These are phyloP conservation scores for Phaffia tasmanica DNA, from an alignment of 768 basidiomycete species.

Conservation along the genomic window DNA sequence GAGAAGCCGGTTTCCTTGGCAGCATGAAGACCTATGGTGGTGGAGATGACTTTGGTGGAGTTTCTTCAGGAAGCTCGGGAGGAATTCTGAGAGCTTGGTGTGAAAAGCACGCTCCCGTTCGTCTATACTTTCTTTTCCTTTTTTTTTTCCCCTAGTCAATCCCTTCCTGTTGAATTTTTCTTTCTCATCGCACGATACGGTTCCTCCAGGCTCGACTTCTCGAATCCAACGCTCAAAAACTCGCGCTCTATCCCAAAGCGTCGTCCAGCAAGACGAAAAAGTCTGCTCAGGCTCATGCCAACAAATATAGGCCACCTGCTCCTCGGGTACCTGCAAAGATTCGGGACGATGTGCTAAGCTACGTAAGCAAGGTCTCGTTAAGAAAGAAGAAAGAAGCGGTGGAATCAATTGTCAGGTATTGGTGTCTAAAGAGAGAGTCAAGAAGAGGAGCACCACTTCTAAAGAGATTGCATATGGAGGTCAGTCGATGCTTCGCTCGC, in stretches of 20 bases:
- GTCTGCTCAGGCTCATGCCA: slow-evolving; percentile 78
- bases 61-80: slow-evolving; percentile 2
- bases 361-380: slow-evolving; percentile 57
- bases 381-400: slow-evolving; percentile 69
- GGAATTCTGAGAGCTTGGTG: slow-evolving; percentile 61
- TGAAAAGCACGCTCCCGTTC: slow-evolving; percentile 78
- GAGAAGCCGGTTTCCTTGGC: slow-evolving; percentile 64
- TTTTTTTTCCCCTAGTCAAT: background rate
- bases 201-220: background rate
- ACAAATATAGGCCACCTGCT: slow-evolving; percentile 82
- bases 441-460: slow-evolving; percentile 84
- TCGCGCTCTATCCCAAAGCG: slow-evolving; percentile 8
- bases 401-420: slow-evolving; percentile 70
- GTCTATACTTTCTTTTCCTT: slow-evolving; percentile 32
- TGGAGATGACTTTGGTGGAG: slow-evolving; percentile 18
- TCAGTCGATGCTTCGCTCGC: slow-evolving; percentile 28
- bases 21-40: slow-evolving; percentile 36
- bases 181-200: background rate
- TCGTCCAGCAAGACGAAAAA: slow-evolving; percentile 42
- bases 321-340: slow-evolving; percentile 81
- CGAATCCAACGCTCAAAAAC: background rate
- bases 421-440: slow-evolving; percentile 93
- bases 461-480: slow-evolving; percentile 82
- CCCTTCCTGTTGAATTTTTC: background rate
- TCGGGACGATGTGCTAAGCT: slow-evolving; percentile 63